A percentile compares a stretch with the other conserved stretches of the same genome.
Evolutionary conservation across 2,329 filamentous ascomycete species (phyloP).

Genomic region (Cercospora brassicicola): DNA sequence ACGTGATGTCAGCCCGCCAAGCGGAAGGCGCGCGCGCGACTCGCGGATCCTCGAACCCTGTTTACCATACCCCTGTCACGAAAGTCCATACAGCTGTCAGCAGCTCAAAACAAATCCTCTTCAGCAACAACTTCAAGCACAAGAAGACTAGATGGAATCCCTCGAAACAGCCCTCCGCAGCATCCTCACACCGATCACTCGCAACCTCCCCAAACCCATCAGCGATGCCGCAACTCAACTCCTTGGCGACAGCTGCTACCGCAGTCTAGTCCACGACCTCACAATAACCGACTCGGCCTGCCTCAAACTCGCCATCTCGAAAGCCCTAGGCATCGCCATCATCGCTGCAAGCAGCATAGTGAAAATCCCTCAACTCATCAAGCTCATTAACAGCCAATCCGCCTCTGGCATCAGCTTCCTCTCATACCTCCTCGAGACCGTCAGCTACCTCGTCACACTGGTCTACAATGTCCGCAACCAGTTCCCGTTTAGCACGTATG

Average conservation of each 20-base stretch:
- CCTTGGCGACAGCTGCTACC: constrained; percentile 82
- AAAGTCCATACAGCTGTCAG: constrained; percentile 12
- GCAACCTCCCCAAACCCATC: constrained; percentile 65
- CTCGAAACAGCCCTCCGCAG: constrained; percentile 47
- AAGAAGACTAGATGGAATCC: constrained; percentile 44
- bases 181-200: constrained; percentile 47
- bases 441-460: constrained; percentile 81
- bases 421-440: constrained; percentile 88
- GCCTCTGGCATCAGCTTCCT: constrained; percentile 84
- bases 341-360: constrained; percentile 86
- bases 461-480: constrained; percentile 88
- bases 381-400: constrained; percentile 78
- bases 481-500: constrained; percentile 95
- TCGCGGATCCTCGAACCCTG: neutral
- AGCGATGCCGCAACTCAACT: constrained; percentile 74
- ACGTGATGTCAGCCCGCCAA: constrained; percentile 3
- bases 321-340: constrained; percentile 89
- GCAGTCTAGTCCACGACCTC: constrained; percentile 79
- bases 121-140: neutral
- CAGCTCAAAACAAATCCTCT: neutral
- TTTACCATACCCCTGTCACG: constrained; percentile 5
- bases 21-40: neutral
- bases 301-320: constrained; percentile 85
- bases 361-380: constrained; percentile 95
- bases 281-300: constrained; percentile 75